Evolutionary conservation across 2,329 filamentous ascomycete species (phyloP).

Genomic region (Clonostachys sp.): DNA sequence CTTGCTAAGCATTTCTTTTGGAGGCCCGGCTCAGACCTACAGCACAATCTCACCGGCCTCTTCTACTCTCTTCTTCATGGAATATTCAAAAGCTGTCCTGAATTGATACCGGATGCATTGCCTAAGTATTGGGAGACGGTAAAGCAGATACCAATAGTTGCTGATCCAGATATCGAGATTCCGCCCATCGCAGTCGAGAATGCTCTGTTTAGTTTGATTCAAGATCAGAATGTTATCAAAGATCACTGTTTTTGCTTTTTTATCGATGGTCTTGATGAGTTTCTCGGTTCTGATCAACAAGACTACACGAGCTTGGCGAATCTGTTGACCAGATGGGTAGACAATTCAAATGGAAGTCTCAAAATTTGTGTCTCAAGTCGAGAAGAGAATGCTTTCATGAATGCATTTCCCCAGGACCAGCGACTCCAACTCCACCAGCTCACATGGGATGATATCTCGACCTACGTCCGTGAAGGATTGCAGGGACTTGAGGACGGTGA

Average conservation of each 20-base stretch:
- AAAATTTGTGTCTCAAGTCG: not conserved
- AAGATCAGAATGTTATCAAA: not conserved
- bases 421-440: not conserved
- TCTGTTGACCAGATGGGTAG: not conserved
- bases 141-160: not conserved
- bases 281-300: not conserved
- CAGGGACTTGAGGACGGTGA: not conserved
- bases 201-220: not conserved
- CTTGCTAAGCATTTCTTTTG: not conserved
- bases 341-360: not conserved
- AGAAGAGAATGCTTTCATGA: not conserved
- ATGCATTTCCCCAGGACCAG: not conserved
- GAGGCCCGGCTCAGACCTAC: not conserved
- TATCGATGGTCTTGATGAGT: not conserved
- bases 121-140: not conserved
- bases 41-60: not conserved
- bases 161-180: not conserved
- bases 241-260: not conserved
- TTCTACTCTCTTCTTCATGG: not conserved
- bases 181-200: not conserved
- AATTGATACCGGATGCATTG: not conserved
- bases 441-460: not conserved
- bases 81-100: not conserved
- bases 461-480: not conserved
- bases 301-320: not conserved